Evolutionary conservation across 495 filamentous ascomycete genomes (phyloP), one percentile per base, ranked within the genome.

Genomic region (Lichenothelia convexa): DNA sequence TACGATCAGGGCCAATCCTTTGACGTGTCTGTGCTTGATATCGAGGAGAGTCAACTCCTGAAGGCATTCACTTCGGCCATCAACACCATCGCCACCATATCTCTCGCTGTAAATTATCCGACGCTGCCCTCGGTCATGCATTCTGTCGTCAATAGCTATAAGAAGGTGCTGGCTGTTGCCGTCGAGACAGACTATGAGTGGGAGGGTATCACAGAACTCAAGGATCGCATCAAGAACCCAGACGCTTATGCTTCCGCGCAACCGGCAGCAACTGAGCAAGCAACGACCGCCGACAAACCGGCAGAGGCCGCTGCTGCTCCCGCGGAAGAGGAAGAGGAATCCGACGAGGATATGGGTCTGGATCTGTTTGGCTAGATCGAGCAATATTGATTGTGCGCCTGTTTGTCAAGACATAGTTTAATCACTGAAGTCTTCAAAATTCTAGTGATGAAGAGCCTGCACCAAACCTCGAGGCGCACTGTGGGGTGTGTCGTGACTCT

Each of bases 141-240:
- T 75, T 91, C 81, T 34, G 45, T 95, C 35, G 65, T 95, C 70
- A 95, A 95, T 73, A 51, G 65, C 54, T 99, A 94, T 80, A 99
- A 99, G 81, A 93, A 91, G 57, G 72, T 83, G 43, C 61, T 99
- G 45, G 71, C 87, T 46, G 75, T 95, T 49, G 89, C 91, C 44
- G 58, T 95, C 45, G 73, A 73, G 60, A 94, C 83, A 41, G 89
- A 93, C 41, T 78, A 76, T 70, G 79, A 75, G 64, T 99, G 87
- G 89, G 74, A 84, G 45, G 81, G 80, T 59, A 94, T 99, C 61
- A 78, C 84, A 48, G 71, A 89, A 61, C 79, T 97, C 62, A 95
- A 94, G 77, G 91, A 95, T 63, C 80, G 89, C 53, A 93, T 95
- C 55, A 82, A 82, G 62, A 95, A 97, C 71, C 89, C 89, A 43